These are phyloP conservation scores for Globisporangium emineosum DNA, from an alignment of 352 stramenopile species.

Conservation along the genomic window DNA sequence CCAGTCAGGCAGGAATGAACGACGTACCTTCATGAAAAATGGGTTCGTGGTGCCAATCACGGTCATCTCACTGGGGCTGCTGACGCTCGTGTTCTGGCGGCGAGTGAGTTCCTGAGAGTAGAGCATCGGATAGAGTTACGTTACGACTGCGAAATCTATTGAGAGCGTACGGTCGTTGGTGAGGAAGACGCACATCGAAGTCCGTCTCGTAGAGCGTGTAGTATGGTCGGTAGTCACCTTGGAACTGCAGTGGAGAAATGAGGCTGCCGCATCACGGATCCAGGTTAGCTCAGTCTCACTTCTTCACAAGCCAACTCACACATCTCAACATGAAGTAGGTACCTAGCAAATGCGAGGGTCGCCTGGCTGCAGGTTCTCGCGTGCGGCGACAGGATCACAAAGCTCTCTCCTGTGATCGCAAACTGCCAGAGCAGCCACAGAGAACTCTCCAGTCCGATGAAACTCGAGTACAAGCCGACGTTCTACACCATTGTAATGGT, in stretches of 20 bases:
- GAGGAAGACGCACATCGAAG: constrained; percentile 58
- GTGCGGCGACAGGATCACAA: constrained; percentile 76
- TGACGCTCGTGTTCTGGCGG: constrained; percentile 54
- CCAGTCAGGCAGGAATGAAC: too few relatives aligned
- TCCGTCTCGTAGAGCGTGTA: constrained; percentile 86
- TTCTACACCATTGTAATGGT: constrained; percentile 50
- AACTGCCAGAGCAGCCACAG: constrained; percentile 87
- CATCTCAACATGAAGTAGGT: not conserved
- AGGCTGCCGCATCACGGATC: constrained; percentile 36
- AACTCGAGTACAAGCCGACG: constrained; percentile 84
- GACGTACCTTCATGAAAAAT: constrained; percentile 83
- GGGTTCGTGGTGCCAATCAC: constrained; percentile 84
- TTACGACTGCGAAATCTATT: not conserved
- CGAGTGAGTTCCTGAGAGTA: constrained; percentile 39
- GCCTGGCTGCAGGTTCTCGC: constrained; percentile 80
- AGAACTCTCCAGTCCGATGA: constrained; percentile 63
- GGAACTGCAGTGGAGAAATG: constrained; percentile 75
- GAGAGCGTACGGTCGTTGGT: not conserved
- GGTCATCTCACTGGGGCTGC: constrained; percentile 41
- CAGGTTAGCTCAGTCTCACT: not conserved
- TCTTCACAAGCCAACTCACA: too few relatives aligned
- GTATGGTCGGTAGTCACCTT: constrained; percentile 83
- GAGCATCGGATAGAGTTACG: not conserved
- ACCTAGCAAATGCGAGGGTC: constrained; percentile 78
- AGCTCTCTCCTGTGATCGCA: constrained; percentile 77